These are phyloP conservation scores for Aspergillus sergii DNA, from an alignment of 2,329 filamentous ascomycete species.

Conservation along the genomic window DNA sequence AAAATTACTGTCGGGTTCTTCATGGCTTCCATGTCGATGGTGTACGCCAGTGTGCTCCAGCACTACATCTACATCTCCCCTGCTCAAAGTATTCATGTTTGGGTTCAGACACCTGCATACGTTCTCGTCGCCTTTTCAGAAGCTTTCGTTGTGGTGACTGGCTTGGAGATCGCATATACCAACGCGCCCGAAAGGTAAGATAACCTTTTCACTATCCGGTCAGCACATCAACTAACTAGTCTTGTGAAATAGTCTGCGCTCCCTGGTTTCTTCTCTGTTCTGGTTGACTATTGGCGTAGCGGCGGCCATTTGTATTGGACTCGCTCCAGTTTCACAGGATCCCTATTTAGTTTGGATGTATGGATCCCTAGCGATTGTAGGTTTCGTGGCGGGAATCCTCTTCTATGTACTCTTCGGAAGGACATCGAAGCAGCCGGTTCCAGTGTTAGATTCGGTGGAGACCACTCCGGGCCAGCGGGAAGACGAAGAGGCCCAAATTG, in stretches of 20 bases:
- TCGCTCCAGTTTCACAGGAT: slow-evolving; percentile 22
- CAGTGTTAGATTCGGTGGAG: slow-evolving; percentile 2
- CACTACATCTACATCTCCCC: slow-evolving; percentile 25
- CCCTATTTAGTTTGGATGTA: slow-evolving; percentile 26
- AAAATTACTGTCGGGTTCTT: slow-evolving; percentile 68
- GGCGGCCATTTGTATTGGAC: slow-evolving; percentile 23
- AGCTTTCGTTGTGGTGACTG: slow-evolving; percentile 44
- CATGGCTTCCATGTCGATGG: slow-evolving; percentile 57
- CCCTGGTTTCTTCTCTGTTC: slow-evolving; percentile 21
- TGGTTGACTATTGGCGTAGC: slow-evolving; percentile 23
- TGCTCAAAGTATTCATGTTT: slow-evolving; percentile 28
- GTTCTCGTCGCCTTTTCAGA: slow-evolving; percentile 46
- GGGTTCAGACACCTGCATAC: slow-evolving; percentile 30
- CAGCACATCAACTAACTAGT: background rate
- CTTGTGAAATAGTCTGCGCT: slow-evolving; percentile 12
- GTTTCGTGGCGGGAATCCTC: slow-evolving; percentile 15
- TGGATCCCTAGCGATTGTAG: slow-evolving; percentile 20
- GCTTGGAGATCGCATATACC: slow-evolving; percentile 18
- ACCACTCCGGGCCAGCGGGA: background rate
- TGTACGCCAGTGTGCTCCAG: slow-evolving; percentile 54
- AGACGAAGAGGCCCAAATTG: background rate
- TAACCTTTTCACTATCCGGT: background rate
- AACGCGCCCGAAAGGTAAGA: slow-evolving; percentile 16
- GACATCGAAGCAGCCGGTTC: slow-evolving; percentile 1
- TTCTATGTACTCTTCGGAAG: slow-evolving; percentile 19